Evolutionary conservation across 768 basidiomycete species (phyloP).

Genomic region (Epithele typhae): DNA sequence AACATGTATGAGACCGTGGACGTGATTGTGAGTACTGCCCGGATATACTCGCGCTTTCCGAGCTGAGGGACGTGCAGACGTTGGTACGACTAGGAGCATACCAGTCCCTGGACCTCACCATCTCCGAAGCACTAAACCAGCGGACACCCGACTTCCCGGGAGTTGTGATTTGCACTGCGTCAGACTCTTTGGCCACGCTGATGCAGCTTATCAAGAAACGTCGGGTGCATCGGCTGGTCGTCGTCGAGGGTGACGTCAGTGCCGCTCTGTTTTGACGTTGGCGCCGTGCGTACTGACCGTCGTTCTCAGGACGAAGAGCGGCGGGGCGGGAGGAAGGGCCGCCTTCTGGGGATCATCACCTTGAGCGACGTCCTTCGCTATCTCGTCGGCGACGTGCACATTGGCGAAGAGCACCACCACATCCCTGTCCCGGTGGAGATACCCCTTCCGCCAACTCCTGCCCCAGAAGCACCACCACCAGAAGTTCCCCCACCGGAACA

Average conservation of each 20-base stretch:
- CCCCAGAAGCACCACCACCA: not conserved
- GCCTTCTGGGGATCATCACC: slow-evolving; percentile 82
- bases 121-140: slow-evolving; percentile 87
- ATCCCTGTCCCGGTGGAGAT: not conserved
- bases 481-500: not conserved
- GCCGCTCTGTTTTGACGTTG: not conserved
- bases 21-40: slow-evolving; percentile 70
- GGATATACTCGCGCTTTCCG: no score
- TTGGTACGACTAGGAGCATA: slow-evolving; percentile 93
- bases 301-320: slow-evolving; percentile 70
- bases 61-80: slow-evolving; percentile 73
- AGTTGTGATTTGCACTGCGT: slow-evolving; percentile 91
- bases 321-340: slow-evolving; percentile 75
- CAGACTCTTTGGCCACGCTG: slow-evolving; percentile 87
- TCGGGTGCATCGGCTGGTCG: slow-evolving; percentile 90
- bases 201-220: slow-evolving; percentile 90
- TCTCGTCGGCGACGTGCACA: slow-evolving; percentile 58
- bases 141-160: slow-evolving; percentile 95
- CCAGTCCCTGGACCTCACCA: slow-evolving; percentile 91
- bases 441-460: not conserved
- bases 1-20: slow-evolving; percentile 99
- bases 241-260: slow-evolving; percentile 86
- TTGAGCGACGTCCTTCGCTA: slow-evolving; percentile 86
- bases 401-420: slow-evolving; percentile 27
- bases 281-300: not conserved